phyloP scores from a whole-genome alignment of 768 basidiomycete genomes.

The Chalciporus sphaerocephalus region DNA sequence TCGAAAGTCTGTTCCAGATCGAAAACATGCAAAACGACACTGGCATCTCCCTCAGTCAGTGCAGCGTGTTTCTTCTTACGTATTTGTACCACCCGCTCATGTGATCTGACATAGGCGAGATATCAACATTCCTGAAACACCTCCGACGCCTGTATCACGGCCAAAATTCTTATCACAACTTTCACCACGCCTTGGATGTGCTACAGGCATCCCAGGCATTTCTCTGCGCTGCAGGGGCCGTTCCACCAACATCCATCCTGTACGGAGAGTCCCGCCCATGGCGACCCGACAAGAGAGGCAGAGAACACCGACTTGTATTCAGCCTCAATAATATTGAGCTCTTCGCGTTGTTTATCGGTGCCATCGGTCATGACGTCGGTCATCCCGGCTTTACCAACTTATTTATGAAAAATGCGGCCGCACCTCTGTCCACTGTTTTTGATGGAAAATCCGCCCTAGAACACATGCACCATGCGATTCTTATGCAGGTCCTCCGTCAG shows the following conservation, averaged over 20 bases:
- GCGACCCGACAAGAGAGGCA: slow-evolving; percentile 42
- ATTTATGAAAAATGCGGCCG: slow-evolving; percentile 95
- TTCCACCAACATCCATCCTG: slow-evolving; percentile 70
- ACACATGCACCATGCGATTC: slow-evolving; percentile 82
- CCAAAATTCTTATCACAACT: slow-evolving; percentile 96
- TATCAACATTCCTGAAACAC: slow-evolving; percentile 77
- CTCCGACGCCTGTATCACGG: slow-evolving; percentile 89
- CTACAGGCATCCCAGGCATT: slow-evolving; percentile 90
- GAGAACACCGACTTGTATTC: slow-evolving; percentile 33
- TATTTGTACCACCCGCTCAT: slow-evolving; percentile 17
- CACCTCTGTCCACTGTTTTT: slow-evolving; percentile 84
- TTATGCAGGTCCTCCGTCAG: slow-evolving; percentile 73
- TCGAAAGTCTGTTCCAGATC: slow-evolving; percentile 78
- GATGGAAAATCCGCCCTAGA: slow-evolving; percentile 89
- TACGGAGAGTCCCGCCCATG: slow-evolving; percentile 36
- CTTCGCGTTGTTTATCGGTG: slow-evolving; percentile 82
- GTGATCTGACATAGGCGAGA: slow-evolving; percentile 48
- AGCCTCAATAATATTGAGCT: slow-evolving; percentile 64
- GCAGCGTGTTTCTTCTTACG: slow-evolving; percentile 14
- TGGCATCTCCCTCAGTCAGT: slow-evolving; percentile 57
- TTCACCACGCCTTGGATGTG: slow-evolving; percentile 94
- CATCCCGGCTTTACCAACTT: slow-evolving; percentile 93
- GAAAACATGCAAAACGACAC: slow-evolving; percentile 65
- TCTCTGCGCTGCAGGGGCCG: slow-evolving; percentile 70
- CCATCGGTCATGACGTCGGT: slow-evolving; percentile 96